Evolutionary conservation across 2,329 filamentous ascomycete genomes (phyloP), one percentile per base, ranked within the genome.

Genomic region (Colletotrichum echinochloae): DNA sequence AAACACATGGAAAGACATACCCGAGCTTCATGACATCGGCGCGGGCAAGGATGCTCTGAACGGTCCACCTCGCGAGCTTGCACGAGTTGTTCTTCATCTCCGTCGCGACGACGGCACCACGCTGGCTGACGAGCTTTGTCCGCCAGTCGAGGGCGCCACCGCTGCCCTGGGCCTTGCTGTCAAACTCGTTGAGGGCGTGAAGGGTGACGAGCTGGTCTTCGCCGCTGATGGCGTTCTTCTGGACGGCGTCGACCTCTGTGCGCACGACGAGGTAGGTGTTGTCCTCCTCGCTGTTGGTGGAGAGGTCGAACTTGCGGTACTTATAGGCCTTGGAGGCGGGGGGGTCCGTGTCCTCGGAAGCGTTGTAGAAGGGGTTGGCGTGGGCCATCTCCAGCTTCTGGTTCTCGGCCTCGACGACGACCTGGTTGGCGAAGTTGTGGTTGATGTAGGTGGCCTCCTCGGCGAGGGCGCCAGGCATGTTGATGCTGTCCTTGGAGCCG

Each of bases 41-140:
- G 85, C 95, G 95, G 81, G 95, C 95, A 69, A 99, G 90, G 79
- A 99, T 98, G 79, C 92, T 94, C 87, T 99, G 96, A 52, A 95
- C 94, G 39, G 96, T 97, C 96, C 96, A 99, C 81, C 96, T 89
- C 69, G 96, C 96, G 73, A 99, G 91, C 88, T 99, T 99, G 92
- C 94, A 97, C 79, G 91, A 94, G 89, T 99, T 99, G 90, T 99
- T 99, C 93, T 99, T 99, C 96, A 99, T 99, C 87, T 99, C 96
- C 16, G 96, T 99, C 26, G 96, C 96, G 33, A 99, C 93, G 52
- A 99, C 95, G 67, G 96, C 96, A 90, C 96, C 96, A 78, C 96
- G 92, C 86, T 98, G 95, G 77, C 91, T 94, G 74, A 93, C 92
- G 71, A 99, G 89, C 89, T 99, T 99, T 75, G 91, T 92, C 81